Evolutionary conservation across 352 stramenopile genomes (phyloP).

Genomic region (Phytopythium aichiense): DNA sequence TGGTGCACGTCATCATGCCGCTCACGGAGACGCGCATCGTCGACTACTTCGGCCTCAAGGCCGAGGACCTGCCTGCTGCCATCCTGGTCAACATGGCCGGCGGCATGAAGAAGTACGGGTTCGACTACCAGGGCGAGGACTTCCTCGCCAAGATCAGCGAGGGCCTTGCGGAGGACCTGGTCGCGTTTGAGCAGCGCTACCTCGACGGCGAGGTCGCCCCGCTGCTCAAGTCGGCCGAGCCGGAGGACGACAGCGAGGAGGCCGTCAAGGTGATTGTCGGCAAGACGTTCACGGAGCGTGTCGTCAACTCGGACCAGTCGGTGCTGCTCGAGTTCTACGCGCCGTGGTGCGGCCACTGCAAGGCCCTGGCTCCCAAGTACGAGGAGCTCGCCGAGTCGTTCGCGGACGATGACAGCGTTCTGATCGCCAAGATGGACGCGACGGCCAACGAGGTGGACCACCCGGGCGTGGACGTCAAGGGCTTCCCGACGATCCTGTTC

Average conservation of each 20-base stretch:
- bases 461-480: slow-evolving; percentile 84
- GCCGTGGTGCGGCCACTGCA: slow-evolving; percentile 88
- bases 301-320: slow-evolving; percentile 87
- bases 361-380: slow-evolving; percentile 88
- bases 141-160: slow-evolving; percentile 65
- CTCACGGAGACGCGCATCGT: slow-evolving; percentile 88
- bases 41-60: slow-evolving; percentile 91
- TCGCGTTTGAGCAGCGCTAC: slow-evolving; percentile 80
- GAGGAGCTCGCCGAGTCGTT: slow-evolving; percentile 89
- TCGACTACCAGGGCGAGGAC: slow-evolving; percentile 69
- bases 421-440: slow-evolving; percentile 96
- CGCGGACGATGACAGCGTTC: slow-evolving; percentile 85
- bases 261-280: slow-evolving; percentile 91
- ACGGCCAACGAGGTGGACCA: slow-evolving; percentile 95
- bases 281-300: slow-evolving; percentile 89
- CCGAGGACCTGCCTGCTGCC: slow-evolving; percentile 79
- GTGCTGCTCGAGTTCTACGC: slow-evolving; percentile 90
- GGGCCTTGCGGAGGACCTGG: slow-evolving; percentile 44
- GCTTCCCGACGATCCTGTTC: slow-evolving; percentile 95
- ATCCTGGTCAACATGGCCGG: slow-evolving; percentile 90
- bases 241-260: slow-evolving; percentile 82
- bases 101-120: slow-evolving; percentile 93
- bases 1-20: slow-evolving; percentile 88
- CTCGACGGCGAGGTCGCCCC: slow-evolving; percentile 83
- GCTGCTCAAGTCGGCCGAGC: slow-evolving; percentile 92